Conservation (phyloP, 2,329 filamentous ascomycete genomes). For the Trichoderma harzianum region DNA sequence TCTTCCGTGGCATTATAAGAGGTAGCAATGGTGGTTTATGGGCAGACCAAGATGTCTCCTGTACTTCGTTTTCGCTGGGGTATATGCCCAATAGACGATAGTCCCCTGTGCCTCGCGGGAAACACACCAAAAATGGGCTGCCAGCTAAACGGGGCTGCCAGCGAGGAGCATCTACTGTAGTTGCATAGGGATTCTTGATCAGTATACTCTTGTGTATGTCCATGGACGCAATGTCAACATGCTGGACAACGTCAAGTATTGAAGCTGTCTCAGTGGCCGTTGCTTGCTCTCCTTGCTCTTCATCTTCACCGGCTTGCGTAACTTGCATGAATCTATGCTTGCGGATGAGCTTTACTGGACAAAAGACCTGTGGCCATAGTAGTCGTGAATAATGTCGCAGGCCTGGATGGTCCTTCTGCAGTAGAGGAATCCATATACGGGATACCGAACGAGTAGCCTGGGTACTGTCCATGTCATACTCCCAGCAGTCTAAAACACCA, state of each 20-base stretch:
- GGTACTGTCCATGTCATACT: background rate
- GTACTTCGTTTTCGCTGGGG: background rate
- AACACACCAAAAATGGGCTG: constrained; percentile 15
- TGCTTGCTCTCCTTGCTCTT: background rate
- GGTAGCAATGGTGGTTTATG: background rate
- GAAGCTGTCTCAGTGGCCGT: background rate
- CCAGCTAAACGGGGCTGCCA: constrained; percentile 12
- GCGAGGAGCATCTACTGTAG: background rate
- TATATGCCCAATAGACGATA: constrained; percentile 16
- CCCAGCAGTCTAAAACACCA: constrained; percentile 12
- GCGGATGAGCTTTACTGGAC: background rate
- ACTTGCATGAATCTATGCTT: background rate
- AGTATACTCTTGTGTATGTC: constrained; percentile 4
- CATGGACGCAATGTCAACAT: constrained; percentile 11
- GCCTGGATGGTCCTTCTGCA: background rate
- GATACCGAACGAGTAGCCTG: background rate
- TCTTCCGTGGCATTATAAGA: background rate
- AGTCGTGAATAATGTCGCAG: background rate
- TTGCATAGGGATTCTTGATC: constrained; percentile 16
- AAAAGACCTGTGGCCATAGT: background rate
- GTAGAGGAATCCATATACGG: constrained; percentile 13
- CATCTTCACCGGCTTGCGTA: background rate
- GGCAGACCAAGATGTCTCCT: background rate
- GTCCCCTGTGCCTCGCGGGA: constrained; percentile 4
- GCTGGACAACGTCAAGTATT: background rate